These are phyloP conservation scores for Colletotrichum tamarilloi DNA, from an alignment of 2,329 filamentous ascomycete species.

Conservation along the genomic window DNA sequence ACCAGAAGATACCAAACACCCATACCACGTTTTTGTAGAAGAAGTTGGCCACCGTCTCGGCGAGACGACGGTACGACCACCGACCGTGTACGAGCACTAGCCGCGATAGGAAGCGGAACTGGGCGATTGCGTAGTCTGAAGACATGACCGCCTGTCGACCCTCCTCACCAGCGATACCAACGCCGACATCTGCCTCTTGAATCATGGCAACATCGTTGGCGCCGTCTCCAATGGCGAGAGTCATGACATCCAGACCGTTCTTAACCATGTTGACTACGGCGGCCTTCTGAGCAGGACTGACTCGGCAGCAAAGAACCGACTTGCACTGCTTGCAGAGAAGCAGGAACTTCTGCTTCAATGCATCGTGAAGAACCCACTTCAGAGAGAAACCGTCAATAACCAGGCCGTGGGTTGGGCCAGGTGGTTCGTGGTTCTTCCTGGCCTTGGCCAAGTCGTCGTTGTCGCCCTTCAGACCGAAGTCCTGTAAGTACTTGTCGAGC, in stretches of 20 bases:
- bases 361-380: slow-evolving; percentile 85
- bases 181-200: slow-evolving; percentile 95
- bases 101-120: slow-evolving; percentile 89
- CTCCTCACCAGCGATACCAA: slow-evolving; percentile 94
- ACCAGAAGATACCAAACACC: slow-evolving; percentile 98
- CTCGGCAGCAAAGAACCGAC: slow-evolving; percentile 95
- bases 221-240: slow-evolving; percentile 90
- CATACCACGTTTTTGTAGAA: slow-evolving; percentile 99
- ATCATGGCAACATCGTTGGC: slow-evolving; percentile 99
- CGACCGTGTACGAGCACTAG: slow-evolving; percentile 90
- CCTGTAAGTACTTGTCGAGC: slow-evolving; percentile 77
- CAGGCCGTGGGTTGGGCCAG: slow-evolving; percentile 87
- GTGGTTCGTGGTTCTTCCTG: slow-evolving; percentile 85
- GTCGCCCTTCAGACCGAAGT: slow-evolving; percentile 84
- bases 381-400: slow-evolving; percentile 96
- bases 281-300: slow-evolving; percentile 96
- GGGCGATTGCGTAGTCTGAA: slow-evolving; percentile 93
- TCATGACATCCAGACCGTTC: slow-evolving; percentile 94
- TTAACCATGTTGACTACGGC: slow-evolving; percentile 98
- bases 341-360: slow-evolving; percentile 90
- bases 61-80: slow-evolving; percentile 95
- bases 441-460: slow-evolving; percentile 87
- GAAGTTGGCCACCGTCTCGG: slow-evolving; percentile 96
- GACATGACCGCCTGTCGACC: slow-evolving; percentile 95
- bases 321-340: slow-evolving; percentile 97